phyloP scores from a whole-genome alignment of 805 yeast genomes.

The Ascoidea tarda region DNA sequence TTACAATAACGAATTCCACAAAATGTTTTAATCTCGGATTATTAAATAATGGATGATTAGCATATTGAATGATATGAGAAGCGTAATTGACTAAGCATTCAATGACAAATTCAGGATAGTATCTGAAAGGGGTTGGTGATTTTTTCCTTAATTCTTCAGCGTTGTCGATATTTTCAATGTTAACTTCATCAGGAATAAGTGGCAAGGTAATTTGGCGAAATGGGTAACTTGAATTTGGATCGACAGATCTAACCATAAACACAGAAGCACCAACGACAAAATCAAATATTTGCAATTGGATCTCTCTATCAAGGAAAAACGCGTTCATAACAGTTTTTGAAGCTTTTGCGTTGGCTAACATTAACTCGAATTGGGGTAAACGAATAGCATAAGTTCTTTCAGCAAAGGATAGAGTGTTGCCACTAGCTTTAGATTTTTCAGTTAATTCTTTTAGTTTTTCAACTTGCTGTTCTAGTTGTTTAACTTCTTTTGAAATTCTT shows the following conservation, averaged over 20 bases:
- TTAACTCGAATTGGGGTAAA: slow-evolving; percentile 34
- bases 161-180: slow-evolving; percentile 59
- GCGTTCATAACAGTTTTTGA: slow-evolving; percentile 46
- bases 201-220: slow-evolving; percentile 35
- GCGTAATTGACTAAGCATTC: slow-evolving; percentile 73
- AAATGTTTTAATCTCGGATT: slow-evolving; percentile 40
- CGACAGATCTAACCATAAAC: slow-evolving; percentile 58
- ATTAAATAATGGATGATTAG: slow-evolving; percentile 40
- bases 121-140: slow-evolving; percentile 67
- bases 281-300: slow-evolving; percentile 60
- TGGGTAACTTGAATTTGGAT: slow-evolving; percentile 59
- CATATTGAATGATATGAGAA: slow-evolving; percentile 41
- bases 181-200: slow-evolving; percentile 41
- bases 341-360: slow-evolving; percentile 24
- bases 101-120: slow-evolving; percentile 71
- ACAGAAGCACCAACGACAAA: slow-evolving; percentile 64
- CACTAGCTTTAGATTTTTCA: slow-evolving; percentile 19
- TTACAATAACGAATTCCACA: slow-evolving; percentile 57
- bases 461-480: slow-evolving; percentile 34
- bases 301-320: slow-evolving; percentile 37
- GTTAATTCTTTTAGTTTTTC: slow-evolving; percentile 28
- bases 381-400: slow-evolving; percentile 20
- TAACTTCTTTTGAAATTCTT: slow-evolving; percentile 33
- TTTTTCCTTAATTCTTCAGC: slow-evolving; percentile 52
- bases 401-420: slow-evolving; percentile 13